phyloP scores from a whole-genome alignment of 805 yeast species.

The Dipodascus geniculatus region DNA sequence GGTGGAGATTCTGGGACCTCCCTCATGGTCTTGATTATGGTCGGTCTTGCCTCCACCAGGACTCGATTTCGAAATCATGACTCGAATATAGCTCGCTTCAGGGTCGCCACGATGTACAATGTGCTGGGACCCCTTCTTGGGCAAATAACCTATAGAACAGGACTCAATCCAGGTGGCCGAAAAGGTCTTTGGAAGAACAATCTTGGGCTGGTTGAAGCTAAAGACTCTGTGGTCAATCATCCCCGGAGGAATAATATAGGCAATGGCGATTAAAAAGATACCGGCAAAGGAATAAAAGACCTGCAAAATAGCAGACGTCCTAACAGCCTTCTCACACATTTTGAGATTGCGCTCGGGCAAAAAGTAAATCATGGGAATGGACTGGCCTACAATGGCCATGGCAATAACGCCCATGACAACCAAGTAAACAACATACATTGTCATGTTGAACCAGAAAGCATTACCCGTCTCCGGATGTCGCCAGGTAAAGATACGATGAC shows the following conservation, averaged over 20 bases:
- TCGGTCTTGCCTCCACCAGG: conserved; percentile 31
- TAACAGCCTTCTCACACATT: conserved; percentile 43
- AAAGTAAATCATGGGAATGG: conserved; percentile 34
- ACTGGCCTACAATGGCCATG: conserved; percentile 58
- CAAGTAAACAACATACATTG: conserved; percentile 39
- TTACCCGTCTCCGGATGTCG: conserved; percentile 64
- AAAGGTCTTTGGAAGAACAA: conserved; percentile 24
- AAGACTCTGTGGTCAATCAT: conserved; percentile 30
- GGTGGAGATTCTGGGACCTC: conserved; percentile 24
- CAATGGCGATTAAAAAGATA: conserved; percentile 34
- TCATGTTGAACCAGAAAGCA: conserved; percentile 28
- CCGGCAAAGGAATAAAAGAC: conserved; percentile 44
- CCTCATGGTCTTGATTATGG: conserved; percentile 29
- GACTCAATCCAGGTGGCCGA: conserved; percentile 74
- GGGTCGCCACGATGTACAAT: conserved; percentile 34
- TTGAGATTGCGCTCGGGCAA: conserved; percentile 33
- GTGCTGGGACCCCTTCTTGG: conserved; percentile 36
- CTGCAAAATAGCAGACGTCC: conserved; percentile 39
- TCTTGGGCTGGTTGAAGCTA: conserved; percentile 5
- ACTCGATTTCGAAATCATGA: conserved; percentile 45
- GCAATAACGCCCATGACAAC: conserved; percentile 46
- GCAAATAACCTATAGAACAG: conserved; percentile 47
- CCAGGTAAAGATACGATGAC: conserved; percentile 68
- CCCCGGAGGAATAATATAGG: conserved; percentile 48
- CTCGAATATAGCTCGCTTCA: conserved; percentile 36